phyloP scores from a whole-genome alignment of 164 flowering plant species.

The Amborella trichopoda region DNA sequence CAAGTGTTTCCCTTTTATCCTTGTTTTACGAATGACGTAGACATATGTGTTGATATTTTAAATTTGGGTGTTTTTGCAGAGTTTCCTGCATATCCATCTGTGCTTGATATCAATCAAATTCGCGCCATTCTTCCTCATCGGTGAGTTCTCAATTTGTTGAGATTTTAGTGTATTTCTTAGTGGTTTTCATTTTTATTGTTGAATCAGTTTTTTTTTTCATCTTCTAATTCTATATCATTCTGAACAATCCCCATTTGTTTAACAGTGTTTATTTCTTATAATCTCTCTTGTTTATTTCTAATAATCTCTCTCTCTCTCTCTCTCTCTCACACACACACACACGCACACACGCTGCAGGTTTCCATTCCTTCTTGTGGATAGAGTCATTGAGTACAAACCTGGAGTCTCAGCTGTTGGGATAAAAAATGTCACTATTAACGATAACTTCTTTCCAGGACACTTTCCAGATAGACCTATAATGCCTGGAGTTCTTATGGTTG shows the following conservation, averaged over 20 bases:
- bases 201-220: too few relatives aligned
- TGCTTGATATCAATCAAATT: conserved; percentile 74
- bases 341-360: too few relatives aligned
- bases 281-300: too few relatives aligned
- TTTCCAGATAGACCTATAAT: conserved; percentile 98
- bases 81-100: conserved; percentile 69
- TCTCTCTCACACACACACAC: too few relatives aligned
- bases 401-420: conserved; percentile 92
- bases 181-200: too few relatives aligned
- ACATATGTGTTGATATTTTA: not conserved
- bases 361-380: conserved; percentile 91
- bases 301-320: too few relatives aligned
- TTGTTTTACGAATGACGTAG: not conserved
- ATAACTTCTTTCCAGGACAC: conserved; percentile 94
- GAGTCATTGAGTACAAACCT: conserved; percentile 82
- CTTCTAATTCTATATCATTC: too few relatives aligned
- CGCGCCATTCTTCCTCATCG: conserved; percentile 84
- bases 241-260: too few relatives aligned
- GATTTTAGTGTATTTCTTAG: too few relatives aligned
- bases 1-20: conserved; percentile 1
- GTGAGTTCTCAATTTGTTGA: too few relatives aligned
- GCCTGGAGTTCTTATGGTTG: conserved; percentile 99
- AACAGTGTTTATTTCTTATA: too few relatives aligned
- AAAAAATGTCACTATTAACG: conserved; percentile 94
- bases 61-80: conserved; percentile 21